These are phyloP conservation scores for Kockovaella imperatae DNA, from an alignment of 768 basidiomycete species.

Conservation along the genomic window DNA sequence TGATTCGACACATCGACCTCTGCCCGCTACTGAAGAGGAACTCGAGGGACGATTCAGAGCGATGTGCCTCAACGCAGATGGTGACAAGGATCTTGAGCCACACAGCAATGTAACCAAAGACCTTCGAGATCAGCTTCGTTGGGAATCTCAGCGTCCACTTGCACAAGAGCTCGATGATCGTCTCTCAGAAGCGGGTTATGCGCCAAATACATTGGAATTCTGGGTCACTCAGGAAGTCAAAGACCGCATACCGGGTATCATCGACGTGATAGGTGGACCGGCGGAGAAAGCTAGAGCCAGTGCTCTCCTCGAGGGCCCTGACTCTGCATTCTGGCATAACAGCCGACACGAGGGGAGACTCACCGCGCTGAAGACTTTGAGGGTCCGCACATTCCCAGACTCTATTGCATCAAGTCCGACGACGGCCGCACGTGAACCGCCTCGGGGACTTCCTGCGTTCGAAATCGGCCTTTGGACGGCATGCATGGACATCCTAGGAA, in stretches of 20 bases:
- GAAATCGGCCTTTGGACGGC: not conserved
- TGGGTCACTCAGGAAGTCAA: conserved; percentile 76
- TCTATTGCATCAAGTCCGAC: too few relatives aligned
- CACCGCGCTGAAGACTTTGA: conserved; percentile 56
- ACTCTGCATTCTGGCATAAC: conserved; percentile 32
- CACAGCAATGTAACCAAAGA: conserved; percentile 56
- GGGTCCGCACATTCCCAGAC: conserved; percentile 54
- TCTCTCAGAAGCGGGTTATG: conserved; percentile 4
- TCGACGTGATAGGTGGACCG: conserved; percentile 68
- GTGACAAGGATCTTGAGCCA: conserved; percentile 6
- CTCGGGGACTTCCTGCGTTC: not conserved
- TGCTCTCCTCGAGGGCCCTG: conserved; percentile 52
- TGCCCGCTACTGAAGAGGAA: conserved; percentile 56
- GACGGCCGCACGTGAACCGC: too few relatives aligned
- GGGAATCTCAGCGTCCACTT: conserved; percentile 62
- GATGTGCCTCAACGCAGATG: conserved; percentile 30
- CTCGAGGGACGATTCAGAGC: conserved; percentile 61
- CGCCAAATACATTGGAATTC: conserved; percentile 50
- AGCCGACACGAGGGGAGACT: conserved; percentile 49
- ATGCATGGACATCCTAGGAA: not conserved
- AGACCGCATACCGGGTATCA: conserved; percentile 64
- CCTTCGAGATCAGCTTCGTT: conserved; percentile 61
- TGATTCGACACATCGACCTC: conserved; percentile 65
- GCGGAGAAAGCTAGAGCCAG: conserved; percentile 59
- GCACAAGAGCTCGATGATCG: conserved; percentile 59